Evolutionary conservation across 2,329 filamentous ascomycete species (phyloP).

Genomic region (Leptographium radiaticola): DNA sequence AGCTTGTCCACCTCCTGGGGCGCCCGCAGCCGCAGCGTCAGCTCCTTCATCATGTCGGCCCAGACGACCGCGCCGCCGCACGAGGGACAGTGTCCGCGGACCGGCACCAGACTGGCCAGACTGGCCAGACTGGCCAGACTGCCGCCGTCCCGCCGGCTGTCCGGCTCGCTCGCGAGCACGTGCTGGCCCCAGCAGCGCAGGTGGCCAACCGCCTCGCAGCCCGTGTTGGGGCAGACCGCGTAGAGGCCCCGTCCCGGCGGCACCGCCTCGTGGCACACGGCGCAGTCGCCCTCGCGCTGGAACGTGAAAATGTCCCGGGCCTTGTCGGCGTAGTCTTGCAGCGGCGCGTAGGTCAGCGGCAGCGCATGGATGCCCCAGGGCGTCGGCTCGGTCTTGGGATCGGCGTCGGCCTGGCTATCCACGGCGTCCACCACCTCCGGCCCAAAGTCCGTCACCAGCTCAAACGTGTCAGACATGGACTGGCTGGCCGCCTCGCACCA

Average conservation of each 20-base stretch:
- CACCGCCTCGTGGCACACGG: constrained; percentile 36
- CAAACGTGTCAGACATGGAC: constrained; percentile 32
- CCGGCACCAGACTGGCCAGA: constrained; percentile 44
- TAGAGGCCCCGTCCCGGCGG: constrained; percentile 37
- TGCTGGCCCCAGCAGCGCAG: constrained; percentile 45
- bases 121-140: constrained; percentile 25
- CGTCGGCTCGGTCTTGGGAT: too few relatives aligned
- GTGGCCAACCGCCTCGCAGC: constrained; percentile 45
- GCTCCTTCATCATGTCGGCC: constrained; percentile 69
- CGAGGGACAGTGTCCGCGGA: constrained; percentile 54
- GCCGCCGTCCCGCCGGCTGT: constrained; percentile 16
- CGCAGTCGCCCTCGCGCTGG: constrained; percentile 41
- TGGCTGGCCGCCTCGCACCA: constrained; percentile 38
- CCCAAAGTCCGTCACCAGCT: constrained; percentile 44
- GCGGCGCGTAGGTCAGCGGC: constrained; percentile 38
- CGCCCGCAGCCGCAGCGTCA: constrained; percentile 61
- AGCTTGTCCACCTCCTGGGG: constrained; percentile 57
- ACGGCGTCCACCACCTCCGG: constrained; percentile 7
- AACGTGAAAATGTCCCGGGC: constrained; percentile 39
- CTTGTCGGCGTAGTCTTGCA: constrained; percentile 43
- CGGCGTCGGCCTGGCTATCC: too few relatives aligned
- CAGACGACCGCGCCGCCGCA: constrained; percentile 55
- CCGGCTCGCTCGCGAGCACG: constrained; percentile 26
- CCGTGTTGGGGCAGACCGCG: constrained; percentile 39
- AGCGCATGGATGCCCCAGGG: constrained; percentile 39